These are phyloP conservation scores for Penicillium freii DNA, from an alignment of 2,329 filamentous ascomycete genomes.

Conservation along the genomic window DNA sequence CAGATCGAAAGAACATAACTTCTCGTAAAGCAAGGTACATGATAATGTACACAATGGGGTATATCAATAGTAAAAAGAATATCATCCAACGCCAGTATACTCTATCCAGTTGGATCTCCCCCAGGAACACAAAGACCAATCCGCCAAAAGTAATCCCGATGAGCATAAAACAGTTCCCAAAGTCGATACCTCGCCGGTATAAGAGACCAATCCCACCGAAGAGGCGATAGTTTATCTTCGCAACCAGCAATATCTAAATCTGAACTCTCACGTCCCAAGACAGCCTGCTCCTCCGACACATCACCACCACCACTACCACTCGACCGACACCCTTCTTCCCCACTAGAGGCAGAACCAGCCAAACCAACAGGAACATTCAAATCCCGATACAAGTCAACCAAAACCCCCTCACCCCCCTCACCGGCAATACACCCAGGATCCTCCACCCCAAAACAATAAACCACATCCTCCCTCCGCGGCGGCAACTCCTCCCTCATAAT, in stretches of 20 bases:
- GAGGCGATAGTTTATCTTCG: slow-evolving; percentile 9
- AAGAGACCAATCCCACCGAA: slow-evolving; percentile 22
- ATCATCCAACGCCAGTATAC: neutral
- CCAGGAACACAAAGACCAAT: slow-evolving; percentile 85
- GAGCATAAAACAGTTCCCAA: slow-evolving; percentile 92
- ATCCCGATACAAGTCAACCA: slow-evolving; percentile 13
- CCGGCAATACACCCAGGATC: slow-evolving; percentile 72
- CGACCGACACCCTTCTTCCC: slow-evolving; percentile 7
- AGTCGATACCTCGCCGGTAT: slow-evolving; percentile 63
- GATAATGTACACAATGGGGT: neutral
- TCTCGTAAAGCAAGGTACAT: neutral
- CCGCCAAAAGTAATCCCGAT: slow-evolving; percentile 95
- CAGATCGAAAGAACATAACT: neutral
- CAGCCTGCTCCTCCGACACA: slow-evolving; percentile 7
- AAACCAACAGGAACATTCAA: slow-evolving; percentile 5
- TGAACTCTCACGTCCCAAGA: slow-evolving; percentile 27
- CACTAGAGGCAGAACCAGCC: neutral
- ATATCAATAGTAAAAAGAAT: neutral
- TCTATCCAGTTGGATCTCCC: slow-evolving; percentile 47
- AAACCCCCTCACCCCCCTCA: slow-evolving; percentile 29
- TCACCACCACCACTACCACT: neutral
- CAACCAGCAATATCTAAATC: slow-evolving; percentile 10
- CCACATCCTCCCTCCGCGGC: slow-evolving; percentile 67
- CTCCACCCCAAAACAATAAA: slow-evolving; percentile 66
- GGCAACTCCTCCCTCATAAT: slow-evolving; percentile 71